These are phyloP conservation scores for Hypholoma sublateritium DNA, from an alignment of 768 basidiomycete genomes.

Conservation along the genomic window DNA sequence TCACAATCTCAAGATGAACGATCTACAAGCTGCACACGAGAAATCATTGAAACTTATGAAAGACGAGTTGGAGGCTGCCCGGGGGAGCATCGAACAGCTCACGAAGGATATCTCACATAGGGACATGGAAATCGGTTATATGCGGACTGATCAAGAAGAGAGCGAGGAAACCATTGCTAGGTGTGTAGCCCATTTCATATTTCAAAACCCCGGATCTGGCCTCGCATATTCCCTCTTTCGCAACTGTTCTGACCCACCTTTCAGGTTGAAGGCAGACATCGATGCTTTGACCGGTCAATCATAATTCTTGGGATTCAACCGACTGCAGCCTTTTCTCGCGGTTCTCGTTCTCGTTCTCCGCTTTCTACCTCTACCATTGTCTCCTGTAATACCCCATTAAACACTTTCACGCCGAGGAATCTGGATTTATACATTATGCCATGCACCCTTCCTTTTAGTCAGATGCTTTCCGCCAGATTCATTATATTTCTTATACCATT, in stretches of 20 bases:
- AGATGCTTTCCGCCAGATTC: conserved; percentile 1
- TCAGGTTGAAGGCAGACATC: conserved; percentile 71
- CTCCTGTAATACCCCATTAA: conserved; percentile 11
- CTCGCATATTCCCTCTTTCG: too few relatives aligned
- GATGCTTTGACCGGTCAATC: conserved; percentile 39
- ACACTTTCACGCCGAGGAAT: conserved; percentile 9
- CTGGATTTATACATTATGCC: conserved; percentile 10
- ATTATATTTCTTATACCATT: conserved; percentile 1
- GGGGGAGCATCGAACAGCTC: conserved; percentile 49
- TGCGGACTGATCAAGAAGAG: conserved; percentile 81
- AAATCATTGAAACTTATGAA: conserved; percentile 51
- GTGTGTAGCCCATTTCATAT: conserved; percentile 48
- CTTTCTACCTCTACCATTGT: conserved; percentile 1
- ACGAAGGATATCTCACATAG: conserved; percentile 65
- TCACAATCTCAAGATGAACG: conserved; percentile 78
- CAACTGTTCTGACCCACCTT: conserved; percentile 15
- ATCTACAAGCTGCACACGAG: conserved; percentile 68
- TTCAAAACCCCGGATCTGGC: conserved; percentile 19
- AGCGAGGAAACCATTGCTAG: conserved; percentile 70
- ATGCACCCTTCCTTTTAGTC: neutral
- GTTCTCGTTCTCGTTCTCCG: neutral
- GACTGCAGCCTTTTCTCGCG: neutral
- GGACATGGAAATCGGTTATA: conserved; percentile 78
- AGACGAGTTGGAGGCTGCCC: conserved; percentile 56
- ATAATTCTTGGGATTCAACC: neutral